Percentiles rank a stretch among this genome's conserved stretches.
Evolutionary conservation across 2,329 filamentous ascomycete genomes (phyloP).

Genomic region (Rhexocercosporidium sp.): DNA sequence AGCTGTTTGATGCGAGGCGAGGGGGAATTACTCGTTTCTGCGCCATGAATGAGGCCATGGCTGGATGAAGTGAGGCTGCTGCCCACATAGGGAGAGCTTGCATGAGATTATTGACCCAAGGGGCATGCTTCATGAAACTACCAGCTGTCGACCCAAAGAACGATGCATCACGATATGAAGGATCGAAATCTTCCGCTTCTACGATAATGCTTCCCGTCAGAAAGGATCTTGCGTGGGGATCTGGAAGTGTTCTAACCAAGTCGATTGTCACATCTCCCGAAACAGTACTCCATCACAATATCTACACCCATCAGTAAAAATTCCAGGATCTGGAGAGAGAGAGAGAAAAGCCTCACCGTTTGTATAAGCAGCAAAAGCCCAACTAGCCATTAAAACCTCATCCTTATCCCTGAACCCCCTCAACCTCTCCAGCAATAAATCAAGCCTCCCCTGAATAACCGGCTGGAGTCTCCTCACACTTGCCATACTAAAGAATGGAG

Average conservation of each 20-base stretch:
- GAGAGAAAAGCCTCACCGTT: conserved; percentile 23
- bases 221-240: background rate
- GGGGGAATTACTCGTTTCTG: conserved; percentile 19
- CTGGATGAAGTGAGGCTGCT: conserved; percentile 12
- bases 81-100: conserved; percentile 25
- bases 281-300: conserved; percentile 22
- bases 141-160: conserved; percentile 24
- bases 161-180: conserved; percentile 29
- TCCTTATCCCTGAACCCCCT: conserved; percentile 13
- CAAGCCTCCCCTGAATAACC: conserved; percentile 17
- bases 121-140: conserved; percentile 24
- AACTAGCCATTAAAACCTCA: conserved; percentile 12
- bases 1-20: background rate
- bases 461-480: conserved; percentile 23
- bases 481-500: conserved; percentile 27
- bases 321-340: too few relatives aligned
- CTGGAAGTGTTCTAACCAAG: conserved; percentile 14
- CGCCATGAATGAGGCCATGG: conserved; percentile 21
- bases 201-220: conserved; percentile 13
- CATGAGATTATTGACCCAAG: conserved; percentile 27
- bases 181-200: conserved; percentile 30
- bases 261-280: conserved; percentile 26
- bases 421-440: conserved; percentile 14
- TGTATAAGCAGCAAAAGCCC: conserved; percentile 21
- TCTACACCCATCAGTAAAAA: background rate